Base-by-base conservation (phyloP, 306 rosid species). In the Betula pendula region DNA sequence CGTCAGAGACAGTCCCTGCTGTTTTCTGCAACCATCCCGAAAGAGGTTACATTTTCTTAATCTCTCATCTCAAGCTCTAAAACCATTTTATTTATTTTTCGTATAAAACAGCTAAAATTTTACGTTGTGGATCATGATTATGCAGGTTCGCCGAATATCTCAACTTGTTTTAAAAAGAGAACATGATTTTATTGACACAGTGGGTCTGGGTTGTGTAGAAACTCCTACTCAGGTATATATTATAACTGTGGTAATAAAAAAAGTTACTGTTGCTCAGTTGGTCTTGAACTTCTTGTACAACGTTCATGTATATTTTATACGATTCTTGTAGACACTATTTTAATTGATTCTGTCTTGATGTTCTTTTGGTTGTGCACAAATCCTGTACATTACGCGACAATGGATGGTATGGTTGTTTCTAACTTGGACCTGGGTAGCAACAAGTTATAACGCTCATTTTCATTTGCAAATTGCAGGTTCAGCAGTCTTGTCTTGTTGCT, bases 81-180 rank as follows among this genome's bases (percentile, higher is more conserved):
- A 65, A 24, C 69, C 56, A 58, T 56, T 25, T 33, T 65, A 48
- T 24, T 42, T 63, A 45, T 83, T 75, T 80, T 24, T 74, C 73
- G 47, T 44, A 65, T 71, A 29, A 72, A 82, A 74, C 71, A 48
- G 15, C 77, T 79, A 13, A 35, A 84, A 65, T 53, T 60, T 65
- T 52, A 80, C n/a, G 49, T 58, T 56, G 56, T 63, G 42, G 58
- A 77, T 79, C 72, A 53, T 75, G 47, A 68, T 69, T 40, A 43
- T 79, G 74, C 84, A 95, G 98, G 98, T 92, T 43, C 96, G 97
- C 50, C 93, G 96, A 22, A 59, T 90, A 81, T 92, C 98, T 74
- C 98, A 95, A 84, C 93, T 95, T 85, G 92, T 92, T 82, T 85
- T 95, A 89, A 89, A 89, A 74, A 90, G 93, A 80, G 98, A 95